Conservation (phyloP, 352 stramenopile genomes). For the Pythium sukuiense region DNA sequence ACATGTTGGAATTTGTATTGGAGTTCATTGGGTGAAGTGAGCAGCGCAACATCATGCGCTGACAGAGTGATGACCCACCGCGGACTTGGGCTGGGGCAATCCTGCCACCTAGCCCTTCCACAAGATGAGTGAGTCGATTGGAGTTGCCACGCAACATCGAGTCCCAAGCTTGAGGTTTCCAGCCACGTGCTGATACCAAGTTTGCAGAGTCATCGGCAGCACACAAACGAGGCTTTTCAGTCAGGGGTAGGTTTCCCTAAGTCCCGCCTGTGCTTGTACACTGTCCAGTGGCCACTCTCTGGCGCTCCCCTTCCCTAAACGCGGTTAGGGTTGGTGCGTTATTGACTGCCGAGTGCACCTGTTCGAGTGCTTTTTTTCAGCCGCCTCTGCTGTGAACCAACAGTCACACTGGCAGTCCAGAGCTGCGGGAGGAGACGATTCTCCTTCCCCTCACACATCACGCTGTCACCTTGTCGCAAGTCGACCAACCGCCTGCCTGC, state of each 20-base stretch:
- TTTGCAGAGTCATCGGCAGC: slow-evolving; percentile 2
- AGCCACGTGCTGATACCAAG: slow-evolving; percentile 23
- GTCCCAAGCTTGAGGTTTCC: slow-evolving; percentile 8
- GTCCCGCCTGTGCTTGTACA: slow-evolving; percentile 6
- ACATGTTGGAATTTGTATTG: not conserved
- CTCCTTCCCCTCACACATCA: slow-evolving; percentile 14
- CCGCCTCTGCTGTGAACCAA: slow-evolving; percentile 17
- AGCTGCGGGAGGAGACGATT: not conserved
- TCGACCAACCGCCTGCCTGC: slow-evolving; percentile 1
- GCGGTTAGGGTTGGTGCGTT: slow-evolving; percentile 10
- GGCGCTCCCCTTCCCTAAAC: slow-evolving; percentile 14
- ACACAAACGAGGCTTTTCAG: slow-evolving; percentile 12
- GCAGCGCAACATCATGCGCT: slow-evolving; percentile 8
- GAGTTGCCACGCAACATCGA: slow-evolving; percentile 18
- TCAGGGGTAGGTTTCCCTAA: slow-evolving; percentile 23
- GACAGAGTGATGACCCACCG: slow-evolving; percentile 19
- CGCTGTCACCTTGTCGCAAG: not conserved
- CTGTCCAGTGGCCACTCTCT: slow-evolving; percentile 26
- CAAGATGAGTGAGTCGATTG: slow-evolving; percentile 18
- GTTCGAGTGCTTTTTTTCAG: slow-evolving; percentile 14
- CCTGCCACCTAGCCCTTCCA: slow-evolving; percentile 14
- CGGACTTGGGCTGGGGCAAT: slow-evolving; percentile 19
- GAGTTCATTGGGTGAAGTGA: slow-evolving; percentile 16
- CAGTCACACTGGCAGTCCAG: slow-evolving; percentile 17
- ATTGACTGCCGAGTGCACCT: slow-evolving; percentile 24